Evolutionary conservation across 164 flowering plant genomes (phyloP).

Genomic region (Vitis rotundifolia): DNA sequence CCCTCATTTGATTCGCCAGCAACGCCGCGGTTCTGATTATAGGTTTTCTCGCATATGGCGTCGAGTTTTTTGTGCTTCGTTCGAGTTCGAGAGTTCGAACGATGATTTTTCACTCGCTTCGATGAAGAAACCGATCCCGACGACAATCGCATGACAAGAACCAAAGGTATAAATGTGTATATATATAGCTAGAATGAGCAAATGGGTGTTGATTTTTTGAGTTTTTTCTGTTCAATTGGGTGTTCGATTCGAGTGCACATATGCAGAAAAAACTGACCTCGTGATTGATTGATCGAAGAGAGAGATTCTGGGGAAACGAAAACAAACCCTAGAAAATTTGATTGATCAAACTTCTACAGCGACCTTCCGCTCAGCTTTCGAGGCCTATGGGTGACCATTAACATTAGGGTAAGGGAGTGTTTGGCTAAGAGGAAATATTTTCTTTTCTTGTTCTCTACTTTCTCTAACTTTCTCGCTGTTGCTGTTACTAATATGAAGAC

Average conservation of each 20-base stretch:
- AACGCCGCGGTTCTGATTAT: constrained; percentile 36
- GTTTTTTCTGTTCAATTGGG: constrained; percentile 1
- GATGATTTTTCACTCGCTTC: constrained; percentile 23
- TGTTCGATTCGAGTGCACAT: background rate
- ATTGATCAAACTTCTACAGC: background rate
- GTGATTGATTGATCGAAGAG: background rate
- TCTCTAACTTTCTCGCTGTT: background rate
- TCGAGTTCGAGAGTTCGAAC: constrained; percentile 36
- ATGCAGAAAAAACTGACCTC: constrained; percentile 8
- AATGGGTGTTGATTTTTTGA: constrained; percentile 9
- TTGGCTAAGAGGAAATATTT: background rate
- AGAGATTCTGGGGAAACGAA: background rate
- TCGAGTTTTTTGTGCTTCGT: constrained; percentile 84
- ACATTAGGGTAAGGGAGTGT: constrained; percentile 4
- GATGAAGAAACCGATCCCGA: constrained; percentile 25
- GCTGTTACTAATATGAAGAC: background rate
- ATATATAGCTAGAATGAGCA: background rate
- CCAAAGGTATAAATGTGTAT: background rate
- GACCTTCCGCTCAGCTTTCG: background rate
- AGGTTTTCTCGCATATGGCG: constrained; percentile 66
- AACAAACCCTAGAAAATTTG: constrained; percentile 16
- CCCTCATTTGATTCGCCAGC: constrained; percentile 24
- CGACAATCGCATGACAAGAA: constrained; percentile 60
- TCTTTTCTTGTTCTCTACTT: background rate
- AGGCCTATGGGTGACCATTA: background rate